Evolutionary conservation across 2,329 filamentous ascomycete species (phyloP).

Genomic region (Microdochium bolleyi): DNA sequence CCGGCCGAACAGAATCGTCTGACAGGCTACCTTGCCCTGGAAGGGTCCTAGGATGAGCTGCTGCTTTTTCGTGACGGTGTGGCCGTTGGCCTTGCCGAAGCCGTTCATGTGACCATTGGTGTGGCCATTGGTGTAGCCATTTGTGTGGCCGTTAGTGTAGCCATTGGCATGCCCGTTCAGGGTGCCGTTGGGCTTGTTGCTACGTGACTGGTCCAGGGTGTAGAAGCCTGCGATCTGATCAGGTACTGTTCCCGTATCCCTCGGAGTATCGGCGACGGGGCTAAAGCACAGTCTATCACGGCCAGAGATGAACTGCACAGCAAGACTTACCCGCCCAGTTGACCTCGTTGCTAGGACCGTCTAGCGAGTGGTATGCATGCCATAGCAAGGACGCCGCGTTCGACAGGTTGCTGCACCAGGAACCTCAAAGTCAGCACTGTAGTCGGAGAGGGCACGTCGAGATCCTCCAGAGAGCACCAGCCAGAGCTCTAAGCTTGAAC

Average conservation of each 20-base stretch:
- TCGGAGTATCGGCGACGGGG: too few species aligned
- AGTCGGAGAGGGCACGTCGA: neutral
- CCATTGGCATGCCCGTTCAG: neutral
- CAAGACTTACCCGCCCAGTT: constrained; percentile 62
- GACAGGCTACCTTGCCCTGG: constrained; percentile 73
- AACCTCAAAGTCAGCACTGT: constrained; percentile 2
- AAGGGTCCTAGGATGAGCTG: constrained; percentile 73
- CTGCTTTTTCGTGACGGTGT: constrained; percentile 4
- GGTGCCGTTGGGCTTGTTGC: constrained; percentile 6
- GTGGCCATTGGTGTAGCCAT: neutral
- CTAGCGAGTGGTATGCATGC: constrained; percentile 70
- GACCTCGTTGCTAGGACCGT: constrained; percentile 54
- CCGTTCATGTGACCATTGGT: neutral
- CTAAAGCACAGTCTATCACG: too few species aligned
- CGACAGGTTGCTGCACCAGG: constrained; percentile 59
- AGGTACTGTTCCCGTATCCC: neutral
- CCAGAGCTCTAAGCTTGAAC: too few species aligned
- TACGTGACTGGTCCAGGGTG: constrained; percentile 44
- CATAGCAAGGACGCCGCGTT: constrained; percentile 71
- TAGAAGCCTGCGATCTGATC: constrained; percentile 56
- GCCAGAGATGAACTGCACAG: too few species aligned
- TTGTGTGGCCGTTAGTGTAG: neutral
- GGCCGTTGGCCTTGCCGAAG: neutral
- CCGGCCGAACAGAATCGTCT: constrained; percentile 63
- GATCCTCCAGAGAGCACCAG: too few species aligned